A percentile compares a stretch with the other conserved stretches of the same genome.
These are phyloP conservation scores for Boletus huronensis DNA, from an alignment of 768 basidiomycete genomes.

Conservation along the genomic window DNA sequence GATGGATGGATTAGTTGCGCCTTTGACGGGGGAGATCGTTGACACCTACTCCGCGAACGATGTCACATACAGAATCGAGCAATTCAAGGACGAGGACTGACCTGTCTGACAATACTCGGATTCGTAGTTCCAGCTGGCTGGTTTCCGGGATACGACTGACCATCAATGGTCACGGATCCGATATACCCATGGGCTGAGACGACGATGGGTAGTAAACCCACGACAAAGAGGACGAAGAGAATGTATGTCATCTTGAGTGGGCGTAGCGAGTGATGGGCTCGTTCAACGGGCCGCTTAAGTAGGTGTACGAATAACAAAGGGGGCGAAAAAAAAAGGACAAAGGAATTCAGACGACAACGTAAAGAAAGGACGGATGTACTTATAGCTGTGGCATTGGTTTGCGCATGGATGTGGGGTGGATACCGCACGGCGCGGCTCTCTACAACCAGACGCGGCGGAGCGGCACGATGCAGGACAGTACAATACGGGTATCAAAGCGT, in stretches of 20 bases:
- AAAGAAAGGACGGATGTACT: slow-evolving; percentile 8
- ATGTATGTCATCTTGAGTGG: slow-evolving; percentile 13
- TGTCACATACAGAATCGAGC: not conserved
- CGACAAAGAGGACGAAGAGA: slow-evolving; percentile 7
- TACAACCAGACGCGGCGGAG: not conserved
- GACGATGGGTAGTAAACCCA: slow-evolving; percentile 15
- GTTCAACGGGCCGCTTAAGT: slow-evolving; percentile 21
- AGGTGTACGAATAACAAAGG: slow-evolving; percentile 5
- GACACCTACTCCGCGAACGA: slow-evolving; percentile 16
- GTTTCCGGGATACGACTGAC: slow-evolving; percentile 28
- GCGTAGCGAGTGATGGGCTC: slow-evolving; percentile 4
- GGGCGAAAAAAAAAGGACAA: not conserved
- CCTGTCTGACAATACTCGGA: slow-evolving; percentile 43
- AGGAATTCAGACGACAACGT: not conserved
- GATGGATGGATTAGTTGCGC: slow-evolving; percentile 49
- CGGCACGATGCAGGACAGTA: not conserved
- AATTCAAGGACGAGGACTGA: slow-evolving; percentile 15
- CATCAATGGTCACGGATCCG: slow-evolving; percentile 29
- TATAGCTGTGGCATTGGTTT: slow-evolving; percentile 12
- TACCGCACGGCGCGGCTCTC: slow-evolving; percentile 12
- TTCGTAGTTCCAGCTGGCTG: slow-evolving; percentile 31
- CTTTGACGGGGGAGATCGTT: slow-evolving; percentile 50
- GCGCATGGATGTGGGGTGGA: slow-evolving; percentile 18
- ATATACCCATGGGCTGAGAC: slow-evolving; percentile 33
- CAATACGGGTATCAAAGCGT: not conserved